phyloP scores from a whole-genome alignment of 2,329 filamentous ascomycete genomes.

The Alternaria brassicicola region DNA sequence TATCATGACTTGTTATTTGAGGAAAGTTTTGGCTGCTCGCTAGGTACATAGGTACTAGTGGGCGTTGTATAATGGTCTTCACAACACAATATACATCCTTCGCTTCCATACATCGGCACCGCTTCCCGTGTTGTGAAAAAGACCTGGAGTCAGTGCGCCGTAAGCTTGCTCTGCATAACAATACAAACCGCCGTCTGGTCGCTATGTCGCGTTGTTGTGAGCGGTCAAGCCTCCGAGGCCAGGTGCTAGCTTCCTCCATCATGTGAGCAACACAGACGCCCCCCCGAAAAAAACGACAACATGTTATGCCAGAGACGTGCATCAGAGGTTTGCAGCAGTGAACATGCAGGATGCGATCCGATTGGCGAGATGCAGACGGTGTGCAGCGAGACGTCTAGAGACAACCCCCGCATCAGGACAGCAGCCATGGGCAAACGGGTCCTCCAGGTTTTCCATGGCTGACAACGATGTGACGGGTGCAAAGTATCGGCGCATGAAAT shows the following conservation, averaged over 20 bases:
- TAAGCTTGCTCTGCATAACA: neutral
- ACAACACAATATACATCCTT: constrained; percentile 12
- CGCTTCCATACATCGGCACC: constrained; percentile 3
- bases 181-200: neutral
- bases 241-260: neutral
- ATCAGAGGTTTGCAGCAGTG: neutral
- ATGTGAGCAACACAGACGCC: neutral
- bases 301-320: neutral
- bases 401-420: neutral
- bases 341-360: neutral
- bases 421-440: neutral
- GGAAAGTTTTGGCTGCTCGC: neutral
- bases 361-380: neutral
- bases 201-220: neutral
- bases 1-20: neutral
- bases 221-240: neutral
- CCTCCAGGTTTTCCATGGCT: neutral
- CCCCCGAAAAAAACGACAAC: neutral
- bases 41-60: neutral
- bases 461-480: neutral
- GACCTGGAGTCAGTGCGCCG: neutral
- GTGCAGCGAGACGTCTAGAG: neutral
- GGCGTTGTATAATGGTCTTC: constrained; percentile 3
- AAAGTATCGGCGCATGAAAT: constrained; percentile 7
- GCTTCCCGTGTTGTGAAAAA: neutral